A percentile compares a stretch with the other conserved stretches of the same genome.
These are phyloP conservation scores for Beauveria australis DNA, from an alignment of 2,329 filamentous ascomycete species.

Conservation along the genomic window DNA sequence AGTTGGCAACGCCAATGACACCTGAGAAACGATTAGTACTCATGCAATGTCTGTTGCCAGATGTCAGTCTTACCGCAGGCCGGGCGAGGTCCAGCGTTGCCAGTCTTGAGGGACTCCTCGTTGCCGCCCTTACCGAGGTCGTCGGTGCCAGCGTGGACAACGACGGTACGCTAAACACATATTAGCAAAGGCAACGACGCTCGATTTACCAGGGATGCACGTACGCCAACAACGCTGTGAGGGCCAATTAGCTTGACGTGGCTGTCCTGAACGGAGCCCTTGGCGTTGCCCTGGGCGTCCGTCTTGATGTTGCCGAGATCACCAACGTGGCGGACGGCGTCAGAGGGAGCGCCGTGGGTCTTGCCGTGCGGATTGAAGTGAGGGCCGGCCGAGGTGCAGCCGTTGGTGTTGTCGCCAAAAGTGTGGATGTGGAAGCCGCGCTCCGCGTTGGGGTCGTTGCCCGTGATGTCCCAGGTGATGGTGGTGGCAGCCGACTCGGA, in stretches of 20 bases:
- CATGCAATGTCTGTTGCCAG: not conserved
- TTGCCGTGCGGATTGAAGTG: conserved; percentile 98
- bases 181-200: not conserved
- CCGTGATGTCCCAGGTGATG: conserved; percentile 85
- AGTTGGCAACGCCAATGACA: conserved; percentile 83
- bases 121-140: conserved; percentile 88
- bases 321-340: conserved; percentile 86
- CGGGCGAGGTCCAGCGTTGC: conserved; percentile 86
- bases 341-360: conserved; percentile 79
- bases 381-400: conserved; percentile 95
- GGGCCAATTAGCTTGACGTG: conserved; percentile 93
- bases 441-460: conserved; percentile 90
- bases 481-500: conserved; percentile 75
- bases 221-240: conserved; percentile 87
- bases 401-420: conserved; percentile 99
- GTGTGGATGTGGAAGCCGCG: conserved; percentile 98
- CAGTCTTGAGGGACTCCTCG: conserved; percentile 97
- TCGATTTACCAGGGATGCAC: conserved; percentile 19
- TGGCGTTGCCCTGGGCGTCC: conserved; percentile 82
- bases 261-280: conserved; percentile 72
- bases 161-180: conserved; percentile 68
- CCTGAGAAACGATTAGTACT: conserved; percentile 34
- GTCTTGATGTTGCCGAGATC: conserved; percentile 97
- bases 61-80: conserved; percentile 67
- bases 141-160: conserved; percentile 91